Base-by-base conservation (phyloP, 2,329 filamentous ascomycete genomes). In the Mariannaea elegans region DNA sequence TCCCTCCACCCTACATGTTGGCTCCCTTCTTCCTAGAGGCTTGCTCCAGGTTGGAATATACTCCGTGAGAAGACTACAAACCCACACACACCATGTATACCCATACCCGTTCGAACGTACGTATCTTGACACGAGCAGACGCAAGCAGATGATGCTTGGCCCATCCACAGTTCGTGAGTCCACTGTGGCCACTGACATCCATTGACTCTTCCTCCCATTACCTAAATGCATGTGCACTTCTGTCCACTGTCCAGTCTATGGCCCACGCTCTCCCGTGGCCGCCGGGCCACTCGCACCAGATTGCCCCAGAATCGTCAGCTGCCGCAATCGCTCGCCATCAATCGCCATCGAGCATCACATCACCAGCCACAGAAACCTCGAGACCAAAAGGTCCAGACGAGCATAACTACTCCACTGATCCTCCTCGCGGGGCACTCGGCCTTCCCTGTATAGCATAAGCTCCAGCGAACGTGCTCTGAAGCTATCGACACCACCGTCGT, bases 401-500 rank as follows among this genome's bases (percentile, higher is more conserved):
- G 48, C 47, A 49, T 57, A 42, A 32, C 55, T 53, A 34, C 55
- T 62, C 67, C 67, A 63, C 67, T 63, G 67, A 67, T 68, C 49
- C 61, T 67, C 55, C 48, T 56, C 59, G 52, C 47, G 56, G 60
- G 36, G 29, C 56, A 50, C 31, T 56, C 46, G 57, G 56, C 61
- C 55, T 63, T 61, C 60, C 65, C 52, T 64, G 65, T 63, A 60
- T 38, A 59, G 65, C 59, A 59, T 61, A 68, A 56, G 53, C 56
- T 57, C 58, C 62, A 65, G 56, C 62, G 64, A 63, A 65, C 59
- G 65, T 71, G 68, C 65, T 59, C 50, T 64, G 65, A 69, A 65
- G 67, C 68, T 71, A 71, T 71, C 65, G 61, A 71, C 62, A 71
- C 56, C 65, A 60, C 67, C 62, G 62, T 65, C 64, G 64, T 48